Conservation (phyloP, 2,329 filamentous ascomycete species). For the Phaeosphaeriaceae sp. region DNA sequence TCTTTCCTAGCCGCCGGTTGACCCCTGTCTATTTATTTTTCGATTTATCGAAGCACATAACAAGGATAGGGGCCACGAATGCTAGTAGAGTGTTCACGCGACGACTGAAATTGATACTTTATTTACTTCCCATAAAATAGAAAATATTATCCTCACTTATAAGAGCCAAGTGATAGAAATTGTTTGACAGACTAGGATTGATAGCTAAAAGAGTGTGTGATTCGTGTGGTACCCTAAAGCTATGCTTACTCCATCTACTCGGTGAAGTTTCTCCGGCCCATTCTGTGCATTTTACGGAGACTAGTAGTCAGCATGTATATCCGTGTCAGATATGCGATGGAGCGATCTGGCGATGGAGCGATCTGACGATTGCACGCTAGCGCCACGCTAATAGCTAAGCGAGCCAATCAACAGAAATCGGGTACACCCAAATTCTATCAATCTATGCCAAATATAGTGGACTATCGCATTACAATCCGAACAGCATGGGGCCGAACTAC, state of each 20-base stretch:
- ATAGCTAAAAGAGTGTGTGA: background rate
- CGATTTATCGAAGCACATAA: background rate
- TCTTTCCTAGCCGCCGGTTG: background rate
- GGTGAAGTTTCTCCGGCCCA: background rate
- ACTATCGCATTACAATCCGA: too few species aligned
- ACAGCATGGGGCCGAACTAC: too few species aligned
- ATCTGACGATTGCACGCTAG: too few species aligned
- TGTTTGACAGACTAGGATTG: background rate
- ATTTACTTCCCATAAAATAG: background rate
- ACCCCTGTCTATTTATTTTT: background rate
- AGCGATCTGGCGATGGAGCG: too few species aligned
- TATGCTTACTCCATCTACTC: constrained; percentile 5
- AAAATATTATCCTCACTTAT: background rate
- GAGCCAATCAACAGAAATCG: too few species aligned
- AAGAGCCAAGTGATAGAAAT: background rate
- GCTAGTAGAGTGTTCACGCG: background rate
- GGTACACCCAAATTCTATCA: too few species aligned
- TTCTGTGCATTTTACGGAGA: background rate
- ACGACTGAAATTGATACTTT: background rate
- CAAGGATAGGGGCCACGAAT: background rate
- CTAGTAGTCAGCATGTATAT: background rate
- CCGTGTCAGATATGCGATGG: too few species aligned
- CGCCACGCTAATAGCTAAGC: too few species aligned
- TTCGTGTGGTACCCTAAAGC: background rate
- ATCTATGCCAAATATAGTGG: too few species aligned